These are phyloP conservation scores for Leccinum fibrillosum DNA, from an alignment of 768 basidiomycete genomes.

Conservation along the genomic window DNA sequence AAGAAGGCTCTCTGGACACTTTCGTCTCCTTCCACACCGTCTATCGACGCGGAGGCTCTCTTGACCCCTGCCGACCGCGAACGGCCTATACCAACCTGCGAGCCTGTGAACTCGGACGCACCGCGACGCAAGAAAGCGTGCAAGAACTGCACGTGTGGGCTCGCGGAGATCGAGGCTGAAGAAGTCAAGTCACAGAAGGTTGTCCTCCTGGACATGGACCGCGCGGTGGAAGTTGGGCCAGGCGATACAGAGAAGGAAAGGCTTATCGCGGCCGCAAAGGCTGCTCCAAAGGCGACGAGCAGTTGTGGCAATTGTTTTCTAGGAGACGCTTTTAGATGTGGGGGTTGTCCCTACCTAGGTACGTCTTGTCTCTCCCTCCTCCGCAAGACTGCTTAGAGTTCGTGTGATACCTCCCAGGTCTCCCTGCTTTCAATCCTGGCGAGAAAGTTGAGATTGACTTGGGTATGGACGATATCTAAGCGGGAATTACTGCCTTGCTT, in stretches of 20 bases:
- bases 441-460: constrained; percentile 94
- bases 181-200: constrained; percentile 61
- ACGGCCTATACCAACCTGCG: constrained; percentile 75
- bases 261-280: constrained; percentile 60
- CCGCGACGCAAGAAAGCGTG: constrained; percentile 88
- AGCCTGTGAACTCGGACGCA: constrained; percentile 49
- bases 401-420: constrained; percentile 50
- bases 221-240: constrained; percentile 58
- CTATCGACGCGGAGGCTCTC: constrained; percentile 80
- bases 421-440: constrained; percentile 97
- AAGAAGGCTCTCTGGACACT: constrained; percentile 92
- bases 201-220: constrained; percentile 60
- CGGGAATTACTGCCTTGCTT: neutral
- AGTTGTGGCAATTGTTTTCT: constrained; percentile 97
- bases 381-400: constrained; percentile 8
- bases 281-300: constrained; percentile 85
- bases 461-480: constrained; percentile 83
- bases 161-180: constrained; percentile 89
- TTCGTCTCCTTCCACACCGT: constrained; percentile 61
- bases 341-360: constrained; percentile 95
- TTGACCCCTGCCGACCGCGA: constrained; percentile 80
- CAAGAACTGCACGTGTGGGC: constrained; percentile 95
- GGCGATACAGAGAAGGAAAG: constrained; percentile 60
- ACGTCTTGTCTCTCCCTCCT: constrained; percentile 31
- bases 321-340: constrained; percentile 97